phyloP scores from a whole-genome alignment of 345 rosid genomes.

The Bruguiera gymnorhiza region DNA sequence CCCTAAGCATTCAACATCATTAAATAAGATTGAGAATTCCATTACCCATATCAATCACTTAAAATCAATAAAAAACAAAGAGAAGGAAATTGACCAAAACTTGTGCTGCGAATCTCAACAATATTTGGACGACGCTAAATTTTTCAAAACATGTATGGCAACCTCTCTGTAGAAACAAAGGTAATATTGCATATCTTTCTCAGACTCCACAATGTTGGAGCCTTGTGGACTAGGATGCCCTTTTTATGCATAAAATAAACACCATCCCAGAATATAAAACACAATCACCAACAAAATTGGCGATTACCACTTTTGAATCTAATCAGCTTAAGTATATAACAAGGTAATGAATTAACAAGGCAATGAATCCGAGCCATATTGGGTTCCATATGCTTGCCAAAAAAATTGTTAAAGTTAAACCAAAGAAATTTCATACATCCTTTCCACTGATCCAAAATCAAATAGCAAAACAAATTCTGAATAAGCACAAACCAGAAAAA shows the following conservation, averaged over 20 bases:
- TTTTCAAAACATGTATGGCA: background rate
- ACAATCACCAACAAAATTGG: no score
- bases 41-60: background rate
- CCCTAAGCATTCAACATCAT: constrained; percentile 38
- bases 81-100: background rate
- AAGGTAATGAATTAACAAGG: no score
- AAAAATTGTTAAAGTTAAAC: background rate
- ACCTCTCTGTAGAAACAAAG: no score
- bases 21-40: background rate
- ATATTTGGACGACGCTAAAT: background rate
- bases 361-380: no score
- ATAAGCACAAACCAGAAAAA: background rate
- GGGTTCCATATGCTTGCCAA: background rate
- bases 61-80: background rate
- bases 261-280: no score
- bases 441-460: background rate
- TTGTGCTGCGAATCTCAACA: background rate
- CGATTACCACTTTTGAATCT: no score
- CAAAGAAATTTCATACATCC: background rate
- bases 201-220: no score
- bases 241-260: no score
- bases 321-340: no score
- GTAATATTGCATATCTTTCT: no score
- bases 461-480: background rate
- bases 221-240: no score